Percentiles rank a stretch among this genome's conserved stretches.
These are phyloP conservation scores for Gentiana straminea DNA, from an alignment of 257 asterid species.

Conservation along the genomic window DNA sequence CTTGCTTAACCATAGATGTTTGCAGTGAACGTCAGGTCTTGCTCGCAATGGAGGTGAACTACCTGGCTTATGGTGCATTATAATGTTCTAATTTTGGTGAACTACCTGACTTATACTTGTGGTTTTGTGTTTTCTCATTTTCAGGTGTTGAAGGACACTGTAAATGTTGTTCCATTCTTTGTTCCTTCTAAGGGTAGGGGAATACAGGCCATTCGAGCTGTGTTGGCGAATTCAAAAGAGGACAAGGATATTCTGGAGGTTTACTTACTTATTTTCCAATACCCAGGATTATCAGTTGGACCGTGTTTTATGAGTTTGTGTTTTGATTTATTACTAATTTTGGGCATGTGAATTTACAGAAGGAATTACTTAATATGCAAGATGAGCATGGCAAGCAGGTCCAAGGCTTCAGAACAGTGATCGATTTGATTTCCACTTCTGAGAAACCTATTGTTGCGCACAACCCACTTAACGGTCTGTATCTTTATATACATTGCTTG, in stretches of 20 bases:
- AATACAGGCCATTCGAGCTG: constrained; percentile 55
- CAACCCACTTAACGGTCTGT: constrained; percentile 70
- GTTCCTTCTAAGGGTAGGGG: constrained; percentile 43
- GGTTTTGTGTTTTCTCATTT: constrained; percentile 14
- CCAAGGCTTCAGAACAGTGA: constrained; percentile 83
- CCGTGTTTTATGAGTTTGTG: constrained; percentile 1
- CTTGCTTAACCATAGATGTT: constrained; percentile 65
- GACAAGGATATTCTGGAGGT: constrained; percentile 70
- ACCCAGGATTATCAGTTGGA: constrained; percentile 1
- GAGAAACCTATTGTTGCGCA: constrained; percentile 73
- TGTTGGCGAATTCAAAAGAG: constrained; percentile 67
- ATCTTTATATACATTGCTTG: constrained; percentile 20
- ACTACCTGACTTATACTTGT: constrained; percentile 8
- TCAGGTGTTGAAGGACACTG: constrained; percentile 52
- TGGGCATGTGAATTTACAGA: constrained; percentile 27
- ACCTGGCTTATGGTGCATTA: not conserved
- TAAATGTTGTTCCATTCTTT: constrained; percentile 49
- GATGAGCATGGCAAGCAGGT: constrained; percentile 40
- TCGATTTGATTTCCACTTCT: constrained; percentile 74
- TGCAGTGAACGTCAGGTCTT: constrained; percentile 82
- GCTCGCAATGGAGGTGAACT: constrained; percentile 54
- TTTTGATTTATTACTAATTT: constrained; percentile 10
- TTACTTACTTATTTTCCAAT: constrained; percentile 1
- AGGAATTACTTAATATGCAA: constrained; percentile 53
- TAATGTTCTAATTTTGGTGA: not conserved